These are phyloP conservation scores for Calendula officinalis DNA, from an alignment of 129 eudicot genomes.

Conservation along the genomic window DNA sequence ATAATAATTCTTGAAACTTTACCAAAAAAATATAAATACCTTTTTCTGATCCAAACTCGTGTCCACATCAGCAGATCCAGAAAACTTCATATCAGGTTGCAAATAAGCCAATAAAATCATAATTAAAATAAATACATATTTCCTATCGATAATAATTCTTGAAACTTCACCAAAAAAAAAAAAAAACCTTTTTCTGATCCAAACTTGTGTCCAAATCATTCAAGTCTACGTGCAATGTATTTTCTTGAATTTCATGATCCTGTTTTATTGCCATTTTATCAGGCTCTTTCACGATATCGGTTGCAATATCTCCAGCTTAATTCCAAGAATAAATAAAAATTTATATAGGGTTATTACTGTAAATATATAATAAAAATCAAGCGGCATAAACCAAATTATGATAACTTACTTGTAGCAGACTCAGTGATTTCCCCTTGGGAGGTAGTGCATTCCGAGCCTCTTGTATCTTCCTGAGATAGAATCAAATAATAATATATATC, in stretches of 20 bases:
- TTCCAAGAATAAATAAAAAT: not conserved
- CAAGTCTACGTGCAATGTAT: slow-evolving; percentile 64
- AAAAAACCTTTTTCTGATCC: slow-evolving; percentile 69
- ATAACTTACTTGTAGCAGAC: slow-evolving; percentile 30
- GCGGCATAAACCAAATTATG: not conserved
- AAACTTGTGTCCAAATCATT: slow-evolving; percentile 59
- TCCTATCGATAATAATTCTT: not conserved
- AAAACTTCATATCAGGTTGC: slow-evolving; percentile 86
- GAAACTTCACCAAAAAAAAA: too few relatives aligned
- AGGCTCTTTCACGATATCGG: slow-evolving; percentile 16
- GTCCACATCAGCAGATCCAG: slow-evolving; percentile 64
- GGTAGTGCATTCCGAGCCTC: slow-evolving; percentile 18
- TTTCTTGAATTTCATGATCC: slow-evolving; percentile 68
- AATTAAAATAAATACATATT: slow-evolving; percentile 1
- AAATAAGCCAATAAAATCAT: slow-evolving; percentile 2
- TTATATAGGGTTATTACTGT: slow-evolving; percentile 5
- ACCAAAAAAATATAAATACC: slow-evolving; percentile 40
- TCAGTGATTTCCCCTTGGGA: slow-evolving; percentile 17
- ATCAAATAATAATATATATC: slow-evolving; percentile 1
- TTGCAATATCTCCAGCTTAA: slow-evolving; percentile 17
- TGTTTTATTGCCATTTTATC: slow-evolving; percentile 35
- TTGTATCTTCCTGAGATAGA: slow-evolving; percentile 44
- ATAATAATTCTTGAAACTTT: slow-evolving; percentile 1
- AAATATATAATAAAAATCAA: slow-evolving; percentile 1
- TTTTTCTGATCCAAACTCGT: slow-evolving; percentile 70